Evolutionary conservation across 148 eudicot genomes (phyloP), one percentile per base, ranked within the genome.

Genomic region (Silene uniflora): DNA sequence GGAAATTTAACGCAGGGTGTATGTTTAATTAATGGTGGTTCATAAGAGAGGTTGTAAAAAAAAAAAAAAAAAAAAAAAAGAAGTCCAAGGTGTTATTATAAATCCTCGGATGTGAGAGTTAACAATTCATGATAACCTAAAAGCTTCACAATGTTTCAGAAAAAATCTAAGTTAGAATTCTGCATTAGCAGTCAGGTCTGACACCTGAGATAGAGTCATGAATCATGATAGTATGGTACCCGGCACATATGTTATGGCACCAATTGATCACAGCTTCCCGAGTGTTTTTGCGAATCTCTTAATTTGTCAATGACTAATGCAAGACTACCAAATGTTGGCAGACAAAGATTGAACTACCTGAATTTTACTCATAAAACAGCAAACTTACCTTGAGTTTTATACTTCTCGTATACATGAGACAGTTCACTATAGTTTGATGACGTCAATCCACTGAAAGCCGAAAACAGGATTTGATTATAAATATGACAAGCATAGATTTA

Each of bases 361-460:
- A 69, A 23, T 6, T 6, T 8, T 4, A 74, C 14, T 56, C 35
- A 16, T 47, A 67, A 74, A 73, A 29, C 39, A 61, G 18, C 62
- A 47, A 77, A 58, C 78, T 81, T 71, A 91, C 98, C 98, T 87
- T 91, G 90, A 82, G 89, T 6, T 81, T 91, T 93, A 76, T 91
- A 93, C 84, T 94, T 94, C 78, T 87, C 97, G 61, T 94, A 94
- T 27, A 94, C 8, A 0, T 91, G 88, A 54, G 97, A 84, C 62
- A 94, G 96, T 81, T 94, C 98, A 18, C 89, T 76, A 78, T 94
- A 94, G 82, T 94, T 94, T 77, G 97, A 89, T 77, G 90, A 73
- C 14, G 98, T 94, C 84, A 91, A 85, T 23, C 98, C 98, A 80
- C 98, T 94, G 87, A 77, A 82, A 79, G 73, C 73, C 70, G 25